Percentiles rank a stretch among this genome's conserved stretches.
These are phyloP conservation scores for Graphilbum ipis-grandicollis DNA, from an alignment of 2,329 filamentous ascomycete genomes.

Conservation along the genomic window DNA sequence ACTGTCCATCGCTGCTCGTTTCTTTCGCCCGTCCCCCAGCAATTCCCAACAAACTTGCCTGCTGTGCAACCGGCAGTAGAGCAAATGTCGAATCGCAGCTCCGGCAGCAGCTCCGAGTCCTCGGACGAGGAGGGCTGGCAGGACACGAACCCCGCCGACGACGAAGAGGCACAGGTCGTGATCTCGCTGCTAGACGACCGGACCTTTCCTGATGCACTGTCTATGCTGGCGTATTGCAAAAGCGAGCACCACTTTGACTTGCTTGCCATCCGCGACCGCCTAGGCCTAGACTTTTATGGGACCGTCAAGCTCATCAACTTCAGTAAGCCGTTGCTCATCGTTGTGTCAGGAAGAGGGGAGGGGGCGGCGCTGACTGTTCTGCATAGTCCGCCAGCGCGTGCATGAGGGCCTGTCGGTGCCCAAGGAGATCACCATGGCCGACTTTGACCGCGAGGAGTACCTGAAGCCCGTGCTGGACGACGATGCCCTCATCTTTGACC, in stretches of 20 bases:
- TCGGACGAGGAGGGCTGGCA: conserved; percentile 19
- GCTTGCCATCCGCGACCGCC: conserved; percentile 33
- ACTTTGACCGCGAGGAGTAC: conserved; percentile 63
- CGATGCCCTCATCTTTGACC: conserved; percentile 71
- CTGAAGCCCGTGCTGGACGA: conserved; percentile 76
- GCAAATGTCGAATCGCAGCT: conserved; percentile 2
- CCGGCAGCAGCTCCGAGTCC: conserved; percentile 16
- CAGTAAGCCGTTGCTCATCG: conserved; percentile 15
- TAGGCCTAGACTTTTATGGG: conserved; percentile 54
- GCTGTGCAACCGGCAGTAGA: neutral
- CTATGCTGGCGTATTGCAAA: conserved; percentile 54
- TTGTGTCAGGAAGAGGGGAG: no score
- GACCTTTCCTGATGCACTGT: conserved; percentile 43
- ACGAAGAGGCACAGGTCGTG: conserved; percentile 41
- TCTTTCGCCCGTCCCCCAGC: no score
- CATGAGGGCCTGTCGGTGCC: conserved; percentile 29
- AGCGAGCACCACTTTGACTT: conserved; percentile 52
- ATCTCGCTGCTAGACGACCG: conserved; percentile 52
- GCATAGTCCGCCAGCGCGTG: conserved; percentile 27
- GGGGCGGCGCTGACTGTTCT: neutral
- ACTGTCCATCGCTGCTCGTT: no score
- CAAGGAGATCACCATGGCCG: conserved; percentile 37
- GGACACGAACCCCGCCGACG: conserved; percentile 28
- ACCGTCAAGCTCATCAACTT: conserved; percentile 63
- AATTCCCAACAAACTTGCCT: no score